Base-by-base conservation (phyloP, 2,329 filamentous ascomycete species). In the Fonsecaea multimorphosa region DNA sequence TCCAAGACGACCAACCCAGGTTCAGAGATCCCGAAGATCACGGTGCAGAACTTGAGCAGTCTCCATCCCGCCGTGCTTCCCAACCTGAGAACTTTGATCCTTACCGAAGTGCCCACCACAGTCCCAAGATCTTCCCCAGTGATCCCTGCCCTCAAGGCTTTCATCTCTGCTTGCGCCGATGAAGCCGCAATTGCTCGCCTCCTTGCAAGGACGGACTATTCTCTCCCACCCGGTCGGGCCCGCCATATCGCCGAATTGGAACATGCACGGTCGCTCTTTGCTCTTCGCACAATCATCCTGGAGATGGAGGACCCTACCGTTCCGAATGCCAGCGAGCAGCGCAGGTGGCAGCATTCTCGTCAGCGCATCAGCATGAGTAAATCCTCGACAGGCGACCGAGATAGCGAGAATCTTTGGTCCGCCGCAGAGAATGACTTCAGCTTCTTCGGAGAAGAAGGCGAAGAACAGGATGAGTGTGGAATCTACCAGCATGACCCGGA, bases 351-450 rank as follows among this genome's bases (percentile, higher is more conserved):
- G 67, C 73, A 77, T 8, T 72, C 80, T 2, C 81, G 78, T 19
- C 80, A 81, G 32, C 82, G 81, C 74, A 78, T 80, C 44, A 79
- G 78, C 52, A 76, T 77, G 8, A 81, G 79, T 6, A 84, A 82
- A 67, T 87, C 85, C 6, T 83, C 83, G 32, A 88, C 85, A 0
- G 85, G 86, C 54, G 86, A 88, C 68, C 76, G 78, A 8, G 86
- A 89, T 70, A 84, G 82, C 3, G 86, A 88, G 72, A 81, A 82
- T 3, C 79, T 88, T 11, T 88, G 86, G 86, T 79, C 82, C 57
- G 86, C 86, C 8, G 85, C 86, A 2, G 78, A 81, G 63, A 79
- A 84, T 58, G 86, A 89, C 71, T 89, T 88, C 68, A 86, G 84
- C 31, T 87, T 87, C 74, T 89, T 89, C 64, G 82, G 79, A 0